Evolutionary conservation across 345 rosid genomes (phyloP), one percentile per base, ranked within the genome.

Genomic region (Angophora floribunda): DNA sequence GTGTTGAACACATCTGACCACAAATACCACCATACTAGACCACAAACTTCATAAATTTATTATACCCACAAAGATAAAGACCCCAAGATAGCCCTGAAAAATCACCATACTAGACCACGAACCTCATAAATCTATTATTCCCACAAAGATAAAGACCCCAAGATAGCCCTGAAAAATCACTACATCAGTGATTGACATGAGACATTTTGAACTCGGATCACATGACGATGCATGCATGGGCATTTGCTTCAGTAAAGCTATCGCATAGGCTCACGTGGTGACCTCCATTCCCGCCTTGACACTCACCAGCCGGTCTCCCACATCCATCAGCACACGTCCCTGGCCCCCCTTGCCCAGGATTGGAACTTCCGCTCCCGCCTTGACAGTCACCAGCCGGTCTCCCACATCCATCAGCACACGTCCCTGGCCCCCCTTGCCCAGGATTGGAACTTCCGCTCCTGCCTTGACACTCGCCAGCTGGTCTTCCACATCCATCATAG

Each of bases 211-310:
- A 19, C 82, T 86, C 44, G 41, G 87, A 49, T 94, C 89, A 94
- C 95, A 96, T 92, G 91, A 94, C 90, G 45, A 89, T 87, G 91
- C 98, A 96, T 51, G 86, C 88, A 9, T 90, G 78, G 13, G 96
- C 92, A 89, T 92, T 93, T 13, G 94, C 98, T 86, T 95, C 96
- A 49, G 86, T 50, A 59, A 93, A 88, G 89, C 91, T 93, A 79
- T 94, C 95, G 44, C 93, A 91, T n/a, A 93, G 85, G 36, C 89
- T 88, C 86, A 26, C 49, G 65, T 87, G 87, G 87, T 89, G 84
- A 3, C 67, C 87, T 21, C 90, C 49, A 87, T 61, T 63, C 52
- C 91, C 90, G 3, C 95, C 96, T 93, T 94, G 93, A 87, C 96
- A 91, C 6, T 94, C 95, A 26, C 91, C 95, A 59, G 94, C 95